Conservation (phyloP, 352 stramenopile genomes). For the Phytophthora gonapodyides region DNA sequence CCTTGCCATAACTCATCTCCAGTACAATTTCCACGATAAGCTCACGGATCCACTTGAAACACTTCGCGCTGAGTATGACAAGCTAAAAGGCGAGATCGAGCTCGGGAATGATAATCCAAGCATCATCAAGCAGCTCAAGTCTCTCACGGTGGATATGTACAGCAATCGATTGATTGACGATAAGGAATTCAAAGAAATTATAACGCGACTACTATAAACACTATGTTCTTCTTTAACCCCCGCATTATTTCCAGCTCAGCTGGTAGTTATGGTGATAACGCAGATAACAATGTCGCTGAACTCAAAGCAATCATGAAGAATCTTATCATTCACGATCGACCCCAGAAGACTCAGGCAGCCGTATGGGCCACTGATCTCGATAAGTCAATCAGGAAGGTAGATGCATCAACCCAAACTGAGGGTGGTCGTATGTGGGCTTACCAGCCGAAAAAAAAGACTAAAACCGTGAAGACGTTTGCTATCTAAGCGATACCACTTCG, state of each 20-base stretch:
- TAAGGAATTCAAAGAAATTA: constrained; percentile 3
- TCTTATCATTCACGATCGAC: too few relatives aligned
- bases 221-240: constrained; percentile 3
- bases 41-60: constrained; percentile 2
- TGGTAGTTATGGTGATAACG: too few relatives aligned
- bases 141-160: not conserved
- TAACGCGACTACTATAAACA: constrained; percentile 1
- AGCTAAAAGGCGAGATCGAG: constrained; percentile 3
- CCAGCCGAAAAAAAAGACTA: too few relatives aligned
- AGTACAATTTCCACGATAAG: constrained; percentile 2
- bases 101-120: constrained; percentile 2
- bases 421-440: too few relatives aligned
- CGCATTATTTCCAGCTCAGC: constrained; percentile 2
- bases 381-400: too few relatives aligned
- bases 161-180: constrained; percentile 2
- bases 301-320: too few relatives aligned
- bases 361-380: too few relatives aligned
- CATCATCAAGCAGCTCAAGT: constrained; percentile 8
- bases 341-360: too few relatives aligned
- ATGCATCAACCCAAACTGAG: too few relatives aligned
- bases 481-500: too few relatives aligned
- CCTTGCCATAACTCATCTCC: constrained; percentile 1
- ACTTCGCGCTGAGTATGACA: constrained; percentile 5
- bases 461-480: too few relatives aligned
- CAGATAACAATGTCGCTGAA: too few relatives aligned